Base-by-base conservation (phyloP, 306 rosid species). In the Malus orientalis region DNA sequence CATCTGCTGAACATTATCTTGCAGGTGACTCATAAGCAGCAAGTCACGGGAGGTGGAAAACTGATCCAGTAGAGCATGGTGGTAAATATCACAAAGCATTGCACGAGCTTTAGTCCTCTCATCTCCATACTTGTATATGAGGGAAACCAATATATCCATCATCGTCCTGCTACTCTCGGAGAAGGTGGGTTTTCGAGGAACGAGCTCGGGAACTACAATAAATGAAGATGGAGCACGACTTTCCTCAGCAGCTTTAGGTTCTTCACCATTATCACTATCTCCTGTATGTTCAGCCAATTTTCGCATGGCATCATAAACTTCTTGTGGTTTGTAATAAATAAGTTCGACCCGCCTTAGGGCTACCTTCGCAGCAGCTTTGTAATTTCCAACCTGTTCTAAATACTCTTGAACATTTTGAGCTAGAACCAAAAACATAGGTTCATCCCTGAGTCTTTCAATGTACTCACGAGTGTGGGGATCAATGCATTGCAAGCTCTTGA, bases 391-490 rank as follows among this genome's bases (percentile, higher is more conserved):
- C 66, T 88, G 85, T 83, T 88, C 96, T 67, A 96, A 86, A 85
- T 96, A 96, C 22, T 91, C 97, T 84, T 96, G 97, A 66, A 96
- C 96, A 86, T 93, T 87, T 73, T 96, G 99, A 55, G 98, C 98
- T 84, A 96, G 98, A 86, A 88, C 94, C 80, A 87, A 71, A 81
- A 91, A 91, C 78, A 82, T 9, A 57, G 98, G 97, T 54, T 92
- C 98, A 72, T 96, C 99, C 81, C 91, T 82, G 40, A 96, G 97
- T 74, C 99, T 93, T 83, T 93, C 96, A 53, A 96, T 95, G 84
- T 96, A 96, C 71, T 96, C 99, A 23, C 95, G 98, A 13, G 99
- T 92, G 77, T 96, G 98, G 12, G 99, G 99, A 80, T 92, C 98
- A 69, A 91, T 96, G 86, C 98, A 91, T 76, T 96, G 99, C 91